Evolutionary conservation across 225 moss, liverwort and hornwort species (phyloP), one percentile per base, ranked within the genome.

Genomic region (Climacium dendroides): DNA sequence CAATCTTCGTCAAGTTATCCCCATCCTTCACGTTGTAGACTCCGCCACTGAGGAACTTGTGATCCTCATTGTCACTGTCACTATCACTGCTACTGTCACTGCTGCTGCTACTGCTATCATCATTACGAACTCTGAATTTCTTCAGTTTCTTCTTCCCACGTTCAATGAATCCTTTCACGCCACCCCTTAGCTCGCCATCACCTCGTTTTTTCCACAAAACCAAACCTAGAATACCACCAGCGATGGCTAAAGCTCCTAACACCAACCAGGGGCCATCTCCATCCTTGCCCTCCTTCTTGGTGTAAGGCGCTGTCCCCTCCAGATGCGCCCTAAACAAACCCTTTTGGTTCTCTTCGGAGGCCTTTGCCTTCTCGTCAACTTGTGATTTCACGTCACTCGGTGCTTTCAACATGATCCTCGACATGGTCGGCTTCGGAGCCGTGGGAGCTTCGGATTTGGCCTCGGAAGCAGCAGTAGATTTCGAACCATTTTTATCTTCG

Each of bases 1-100:
- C 97, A 82, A 97, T 97, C 86, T 88, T 89, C 60, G 95, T 91
- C 90, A 99, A 88, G 41, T 88, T 99, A 71, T 99, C 99, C 29
- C 99, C 99, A 23, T 85, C 58, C 87, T 91, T 90, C 78, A 99
- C 99, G 83, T 96, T 69, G 75, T 99, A 99, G 43, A 76, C 39
- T 18, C 78, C 82, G 35, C 41, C 85, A 32, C 60, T 30, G 62
- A 53, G 55, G 45, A 47, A 54, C 35, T 54, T 54, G 28, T 50
- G 41, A 24, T 24, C 73, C 50, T 87, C 87, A 64, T 77, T 70
- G 39, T 89, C 84, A 57, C 57, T 83, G 35, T 58, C 82, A 53
- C 65, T 79, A 43, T 41, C 78, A 72, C 80, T 88, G 71, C 78
- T 78, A 34, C 70, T 71, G 62, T 85, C 88, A 7, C 88, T 84